Evolutionary conservation across 2,329 filamentous ascomycete genomes (phyloP), one percentile per base, ranked within the genome.

Genomic region (Fusarium sp.): DNA sequence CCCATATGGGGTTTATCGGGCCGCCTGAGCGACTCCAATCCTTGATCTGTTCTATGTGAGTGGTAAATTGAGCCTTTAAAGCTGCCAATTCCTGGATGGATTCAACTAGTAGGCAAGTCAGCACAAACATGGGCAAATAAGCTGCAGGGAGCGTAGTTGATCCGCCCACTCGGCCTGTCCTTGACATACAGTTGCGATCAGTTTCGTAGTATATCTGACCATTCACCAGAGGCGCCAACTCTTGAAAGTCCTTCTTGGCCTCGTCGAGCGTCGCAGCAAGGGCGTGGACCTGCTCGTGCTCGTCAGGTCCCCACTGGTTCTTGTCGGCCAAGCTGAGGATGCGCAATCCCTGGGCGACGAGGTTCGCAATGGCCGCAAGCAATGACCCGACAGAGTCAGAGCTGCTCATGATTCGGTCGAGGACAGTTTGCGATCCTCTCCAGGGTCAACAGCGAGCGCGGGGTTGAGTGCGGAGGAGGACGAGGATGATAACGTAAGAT

Each of bases 241-340:
- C 80, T 73, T 87, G 84, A 62, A 86, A 87, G 73, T 87, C 84
- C 71, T 79, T 80, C 73, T 82, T 84, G 52, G 84, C 84, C 64
- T 85, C 83, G 69, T 86, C 82, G 47, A 87, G 77, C n/a, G 79
- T 77, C 32, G 78, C 76, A 66, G 85, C 80, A 49, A 87, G 76
- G 44, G 82, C 79, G 53, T 79, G 81, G 53, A 82, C 72, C 75
- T 87, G 84, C 69, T 86, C 84, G 69, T 84, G 81, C 75, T 87
- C 84, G 76, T 86, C 83, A 19, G 78, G 75, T 0, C 80, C 82
- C 84, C 84, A 87, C 59, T 82, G 80, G 39, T 79, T 78, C 73
- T 85, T 86, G 72, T 87, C 84, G 66, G 83, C 80, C 64, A 84
- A 79, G 74, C 78, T 78, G 68, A 87, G 75, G 64, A 81, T 81